Evolutionary conservation across 305 asterid genomes (phyloP), one percentile per base, ranked within the genome.

Genomic region (Fraxinus floribunda): DNA sequence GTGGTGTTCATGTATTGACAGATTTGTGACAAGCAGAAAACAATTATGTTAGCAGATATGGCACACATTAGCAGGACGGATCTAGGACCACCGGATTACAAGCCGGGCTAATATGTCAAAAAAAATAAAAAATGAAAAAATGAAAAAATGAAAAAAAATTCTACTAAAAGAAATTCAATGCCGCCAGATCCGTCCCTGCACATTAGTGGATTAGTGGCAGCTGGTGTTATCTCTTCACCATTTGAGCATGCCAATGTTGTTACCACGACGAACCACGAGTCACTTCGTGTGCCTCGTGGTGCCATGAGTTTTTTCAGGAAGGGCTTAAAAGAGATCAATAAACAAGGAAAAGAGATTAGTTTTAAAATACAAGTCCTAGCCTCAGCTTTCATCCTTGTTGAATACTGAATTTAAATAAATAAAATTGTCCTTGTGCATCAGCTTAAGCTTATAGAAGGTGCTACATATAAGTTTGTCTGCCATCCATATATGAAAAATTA

Each of bases 231-330:
- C 34, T 86, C 91, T 38, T 85, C 88, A 15, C 91, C 90, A 46
- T 84, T 89, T 80, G 90, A 87, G 16, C 86, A 84, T 72, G 91
- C 91, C 1, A 86, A 89, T 79, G 86, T 87, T 18, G 90, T 87
- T 71, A 89, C 91, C 26, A 87, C 89, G 6, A 89, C 91, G 18
- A 89, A 90, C 36, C 91, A 89, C 90, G 85, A 89, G 77, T 87
- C 91, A 75, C 91, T 89, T 79, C 88, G 89, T 7, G 90, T 89
- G 22, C 90, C 91, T 55, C 90, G 90, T 78, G 91, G 91, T 82
- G 91, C 90, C 82, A 85, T 89, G 90, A 89, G 87, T 68, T 86
- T 89, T 81, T 84, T 68, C 77, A 89, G 89, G 72, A 87, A 89
- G 83, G 90, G 91, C 30, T 85, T 89, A 62, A 89, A 89, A 85